These are phyloP conservation scores for Allantophomopsis lycopodina DNA, from an alignment of 2,329 filamentous ascomycete species.

Conservation along the genomic window DNA sequence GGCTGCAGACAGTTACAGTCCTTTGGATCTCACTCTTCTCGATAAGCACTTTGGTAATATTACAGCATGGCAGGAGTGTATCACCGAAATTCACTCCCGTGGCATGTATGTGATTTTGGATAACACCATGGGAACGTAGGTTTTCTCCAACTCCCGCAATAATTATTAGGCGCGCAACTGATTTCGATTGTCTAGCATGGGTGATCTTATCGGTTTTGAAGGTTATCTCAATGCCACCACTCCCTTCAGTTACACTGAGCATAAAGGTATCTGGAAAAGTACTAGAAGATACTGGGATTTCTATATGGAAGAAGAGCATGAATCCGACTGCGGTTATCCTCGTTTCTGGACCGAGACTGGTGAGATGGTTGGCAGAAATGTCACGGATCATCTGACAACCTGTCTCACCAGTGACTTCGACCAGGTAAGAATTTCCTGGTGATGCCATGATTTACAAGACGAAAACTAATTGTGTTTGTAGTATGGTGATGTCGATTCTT, in stretches of 20 bases:
- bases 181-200: slow-evolving; percentile 24
- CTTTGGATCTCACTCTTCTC: slow-evolving; percentile 47
- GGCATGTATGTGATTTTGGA: slow-evolving; percentile 55
- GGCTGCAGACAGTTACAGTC: slow-evolving; percentile 44
- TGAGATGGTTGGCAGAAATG: slow-evolving; percentile 29
- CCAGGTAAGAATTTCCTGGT: slow-evolving; percentile 14
- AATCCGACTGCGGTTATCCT: slow-evolving; percentile 40
- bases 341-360: slow-evolving; percentile 48
- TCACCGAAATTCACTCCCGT: slow-evolving; percentile 44
- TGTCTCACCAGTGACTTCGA: slow-evolving; percentile 53
- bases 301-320: slow-evolving; percentile 34
- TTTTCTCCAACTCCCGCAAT: not conserved
- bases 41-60: slow-evolving; percentile 50
- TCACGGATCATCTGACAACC: slow-evolving; percentile 31
- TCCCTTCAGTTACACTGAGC: slow-evolving; percentile 38
- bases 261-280: slow-evolving; percentile 42
- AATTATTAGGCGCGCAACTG: not conserved
- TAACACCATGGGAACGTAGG: slow-evolving; percentile 41
- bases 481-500: slow-evolving; percentile 48
- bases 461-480: slow-evolving; percentile 13
- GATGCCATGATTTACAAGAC: too few relatives aligned
- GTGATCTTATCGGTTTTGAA: slow-evolving; percentile 47
- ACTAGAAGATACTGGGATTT: slow-evolving; percentile 44
- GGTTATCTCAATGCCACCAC: slow-evolving; percentile 43
- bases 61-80: slow-evolving; percentile 38